phyloP scores from a whole-genome alignment of 1,139 yeast genomes.

The Sugiyamaella grinbergsii region DNA sequence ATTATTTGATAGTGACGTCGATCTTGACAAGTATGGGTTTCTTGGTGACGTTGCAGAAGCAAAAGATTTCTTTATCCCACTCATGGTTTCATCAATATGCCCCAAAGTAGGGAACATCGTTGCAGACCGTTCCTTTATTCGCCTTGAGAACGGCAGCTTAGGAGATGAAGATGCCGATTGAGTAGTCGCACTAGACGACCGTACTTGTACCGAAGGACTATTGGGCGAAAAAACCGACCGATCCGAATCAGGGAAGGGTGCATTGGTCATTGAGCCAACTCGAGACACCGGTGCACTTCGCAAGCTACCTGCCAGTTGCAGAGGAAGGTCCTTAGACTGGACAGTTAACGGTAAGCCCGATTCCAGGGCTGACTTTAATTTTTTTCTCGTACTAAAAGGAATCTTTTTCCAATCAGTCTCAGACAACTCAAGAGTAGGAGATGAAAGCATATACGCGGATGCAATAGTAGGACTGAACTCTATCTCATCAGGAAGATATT shows the following conservation, averaged over 20 bases:
- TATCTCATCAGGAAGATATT: conserved; percentile 25
- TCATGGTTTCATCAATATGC: conserved; percentile 20
- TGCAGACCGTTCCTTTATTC: conserved; percentile 29
- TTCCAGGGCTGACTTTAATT: conserved; percentile 31
- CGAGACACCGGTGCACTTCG: conserved; percentile 19
- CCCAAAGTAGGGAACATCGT: conserved; percentile 30
- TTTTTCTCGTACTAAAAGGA: conserved; percentile 35
- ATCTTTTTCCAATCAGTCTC: conserved; percentile 37
- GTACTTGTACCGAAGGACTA: neutral
- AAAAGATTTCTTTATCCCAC: conserved; percentile 3
- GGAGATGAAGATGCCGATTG: conserved; percentile 16
- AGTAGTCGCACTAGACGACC: conserved; percentile 12
- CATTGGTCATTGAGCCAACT: conserved; percentile 13
- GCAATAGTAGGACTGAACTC: conserved; percentile 16
- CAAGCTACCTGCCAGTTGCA: conserved; percentile 5
- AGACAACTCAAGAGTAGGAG: conserved; percentile 33
- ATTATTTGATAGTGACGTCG: conserved; percentile 28
- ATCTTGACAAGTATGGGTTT: conserved; percentile 22
- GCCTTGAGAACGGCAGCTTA: conserved; percentile 27
- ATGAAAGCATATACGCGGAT: conserved; percentile 22
- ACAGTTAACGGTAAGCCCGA: conserved; percentile 18
- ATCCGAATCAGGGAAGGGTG: conserved; percentile 11
- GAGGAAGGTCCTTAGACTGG: conserved; percentile 22
- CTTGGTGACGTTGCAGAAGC: conserved; percentile 14
- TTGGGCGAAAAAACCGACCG: conserved; percentile 13